A percentile compares a stretch with the other conserved stretches of the same genome.
Evolutionary conservation across 2,329 filamentous ascomycete species (phyloP).

Genomic region (Colletotrichum sp.): DNA sequence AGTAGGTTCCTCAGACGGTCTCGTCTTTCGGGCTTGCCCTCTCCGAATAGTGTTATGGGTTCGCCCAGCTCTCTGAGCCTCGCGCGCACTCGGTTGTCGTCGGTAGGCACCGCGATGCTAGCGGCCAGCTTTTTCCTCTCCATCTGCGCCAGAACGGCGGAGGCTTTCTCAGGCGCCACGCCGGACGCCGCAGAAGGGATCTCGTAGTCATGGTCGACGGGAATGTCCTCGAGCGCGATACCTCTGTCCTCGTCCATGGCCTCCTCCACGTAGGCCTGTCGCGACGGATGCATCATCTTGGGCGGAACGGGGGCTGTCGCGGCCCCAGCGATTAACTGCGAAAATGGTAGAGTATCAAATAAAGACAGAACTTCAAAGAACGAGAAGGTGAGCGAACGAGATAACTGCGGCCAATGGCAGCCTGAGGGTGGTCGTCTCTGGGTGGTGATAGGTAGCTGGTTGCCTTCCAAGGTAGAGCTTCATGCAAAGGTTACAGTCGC

Average conservation of each 20-base stretch:
- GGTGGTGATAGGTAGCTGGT: neutral
- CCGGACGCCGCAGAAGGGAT: conserved; percentile 70
- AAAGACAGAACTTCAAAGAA: neutral
- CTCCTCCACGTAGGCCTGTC: conserved; percentile 95
- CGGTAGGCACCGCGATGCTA: conserved; percentile 89
- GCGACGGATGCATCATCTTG: conserved; percentile 81
- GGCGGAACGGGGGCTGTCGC: conserved; percentile 1
- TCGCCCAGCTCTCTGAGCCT: conserved; percentile 87
- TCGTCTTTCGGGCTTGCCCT: conserved; percentile 83
- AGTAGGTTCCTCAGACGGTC: conserved; percentile 86
- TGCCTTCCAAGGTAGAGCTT: neutral
- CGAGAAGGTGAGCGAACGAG: neutral
- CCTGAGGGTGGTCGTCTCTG: neutral
- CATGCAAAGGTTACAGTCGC: neutral
- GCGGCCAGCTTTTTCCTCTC: conserved; percentile 89
- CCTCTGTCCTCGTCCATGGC: conserved; percentile 45
- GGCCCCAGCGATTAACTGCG: neutral
- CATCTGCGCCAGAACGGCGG: conserved; percentile 85
- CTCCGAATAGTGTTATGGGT: conserved; percentile 92
- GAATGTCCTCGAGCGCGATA: conserved; percentile 56
- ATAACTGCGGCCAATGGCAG: neutral
- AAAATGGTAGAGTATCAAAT: neutral
- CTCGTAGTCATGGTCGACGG: conserved; percentile 82
- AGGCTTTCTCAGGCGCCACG: conserved; percentile 80
- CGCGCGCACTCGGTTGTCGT: conserved; percentile 84